Base-by-base conservation (phyloP, 139 green algal genomes). In the Marvania coccoides region DNA sequence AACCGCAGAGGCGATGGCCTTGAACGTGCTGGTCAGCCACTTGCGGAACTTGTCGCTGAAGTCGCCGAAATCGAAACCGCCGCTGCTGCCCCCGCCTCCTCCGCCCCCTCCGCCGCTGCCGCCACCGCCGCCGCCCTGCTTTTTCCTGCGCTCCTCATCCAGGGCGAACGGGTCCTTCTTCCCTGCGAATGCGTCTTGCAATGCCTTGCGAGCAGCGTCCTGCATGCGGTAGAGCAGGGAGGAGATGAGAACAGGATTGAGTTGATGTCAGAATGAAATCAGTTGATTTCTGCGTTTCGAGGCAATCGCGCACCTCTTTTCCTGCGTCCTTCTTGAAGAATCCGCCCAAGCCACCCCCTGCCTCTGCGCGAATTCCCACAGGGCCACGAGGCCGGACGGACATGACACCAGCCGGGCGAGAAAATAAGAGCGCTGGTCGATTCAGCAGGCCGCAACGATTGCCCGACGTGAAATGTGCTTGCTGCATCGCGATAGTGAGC, bases 181-280 rank as follows among this genome's bases (percentile, higher is more conserved):
- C 8, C 39, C 75, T 55, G 64, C 47, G n/a, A 85, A 81, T 6
- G 75, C 64, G 10, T 83, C 60, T 34, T 83, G 58, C 15, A 85
- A 56, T 19, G 68, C 71, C 40, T 81, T 80, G 35, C 45, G 37
- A 33, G 78, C 74, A 7, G 71, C 74, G 34, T 82, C 78, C 72
- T 85, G 55, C 42, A 47, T 36, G 56, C 19, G 19, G 19, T 28
- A 28, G 19, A 51, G 19, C 19, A 51, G 19, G 19, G 19, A 51
- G 19, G 42, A 51, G 42, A 51, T 28, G 42, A 51, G 42, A 51
- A 51, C 42, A 19, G 19, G 19, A 19, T n/a, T 51, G 42, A 19
- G 19, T 51, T 51, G 42, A 51, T 51, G 42, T 51, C 19, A 19
- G 42, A 19, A 19, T 19, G 42, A 51, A 51, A 51, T 19, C 19